phyloP scores from a whole-genome alignment of 164 flowering plant genomes.

The Nymphaea thermarum region DNA sequence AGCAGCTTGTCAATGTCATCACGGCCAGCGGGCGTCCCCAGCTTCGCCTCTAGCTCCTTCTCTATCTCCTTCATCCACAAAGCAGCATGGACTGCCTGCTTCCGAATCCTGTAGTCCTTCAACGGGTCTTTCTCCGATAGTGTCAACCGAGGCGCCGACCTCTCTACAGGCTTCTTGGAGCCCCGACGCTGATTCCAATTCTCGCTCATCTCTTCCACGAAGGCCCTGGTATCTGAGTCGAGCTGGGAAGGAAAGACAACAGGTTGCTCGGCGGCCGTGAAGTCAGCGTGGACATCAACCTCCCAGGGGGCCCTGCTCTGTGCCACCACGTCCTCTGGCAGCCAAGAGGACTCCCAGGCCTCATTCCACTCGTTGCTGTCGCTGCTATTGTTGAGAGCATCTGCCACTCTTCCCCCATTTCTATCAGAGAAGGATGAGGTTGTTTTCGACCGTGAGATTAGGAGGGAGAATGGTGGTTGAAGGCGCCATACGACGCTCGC shows the following conservation, averaged over 20 bases:
- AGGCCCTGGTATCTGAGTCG: conserved; percentile 81
- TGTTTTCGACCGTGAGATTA: conserved; percentile 9
- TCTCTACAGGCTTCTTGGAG: conserved; percentile 1
- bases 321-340: conserved; percentile 56
- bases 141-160: background rate
- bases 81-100: conserved; percentile 85
- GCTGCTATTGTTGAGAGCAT: conserved; percentile 5
- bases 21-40: conserved; percentile 34
- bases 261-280: conserved; percentile 1
- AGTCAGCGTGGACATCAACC: conserved; percentile 49
- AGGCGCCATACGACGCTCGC: background rate
- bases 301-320: conserved; percentile 83
- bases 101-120: conserved; percentile 82
- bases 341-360: conserved; percentile 97
- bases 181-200: conserved; percentile 71
- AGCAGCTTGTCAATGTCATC: conserved; percentile 79
- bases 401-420: background rate
- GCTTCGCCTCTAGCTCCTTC: conserved; percentile 71
- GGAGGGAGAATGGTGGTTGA: background rate
- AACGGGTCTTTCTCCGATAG: conserved; percentile 9
- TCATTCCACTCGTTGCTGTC: conserved; percentile 78
- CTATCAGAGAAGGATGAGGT: background rate
- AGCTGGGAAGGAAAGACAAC: conserved; percentile 22
- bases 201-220: conserved; percentile 84
- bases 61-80: conserved; percentile 95